These are phyloP conservation scores for Chlorella sp. DNA, from an alignment of 139 green algal genomes.

Conservation along the genomic window DNA sequence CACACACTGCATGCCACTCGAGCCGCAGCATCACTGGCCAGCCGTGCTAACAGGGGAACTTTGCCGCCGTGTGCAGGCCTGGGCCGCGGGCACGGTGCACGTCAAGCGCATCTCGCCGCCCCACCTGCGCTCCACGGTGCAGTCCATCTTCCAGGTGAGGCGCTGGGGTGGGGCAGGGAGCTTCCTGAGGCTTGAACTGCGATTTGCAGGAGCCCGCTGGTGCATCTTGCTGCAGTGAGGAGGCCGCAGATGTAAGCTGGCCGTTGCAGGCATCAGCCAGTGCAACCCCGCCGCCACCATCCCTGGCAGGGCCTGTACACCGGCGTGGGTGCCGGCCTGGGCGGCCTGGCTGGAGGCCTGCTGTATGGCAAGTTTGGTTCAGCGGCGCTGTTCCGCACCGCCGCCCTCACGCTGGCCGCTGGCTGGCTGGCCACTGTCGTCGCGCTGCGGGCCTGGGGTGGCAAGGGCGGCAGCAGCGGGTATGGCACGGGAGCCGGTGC, in stretches of 20 bases:
- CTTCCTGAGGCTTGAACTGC: too few relatives aligned
- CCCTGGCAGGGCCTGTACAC: neutral
- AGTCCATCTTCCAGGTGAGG: conserved; percentile 16
- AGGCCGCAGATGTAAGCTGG: too few relatives aligned
- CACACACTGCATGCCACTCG: too few relatives aligned
- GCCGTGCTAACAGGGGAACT: too few relatives aligned
- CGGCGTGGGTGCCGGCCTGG: conserved; percentile 11
- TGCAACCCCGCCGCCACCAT: too few relatives aligned
- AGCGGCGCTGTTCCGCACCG: conserved; percentile 9
- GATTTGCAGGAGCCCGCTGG: too few relatives aligned
- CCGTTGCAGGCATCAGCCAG: too few relatives aligned
- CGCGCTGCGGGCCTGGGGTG: neutral
- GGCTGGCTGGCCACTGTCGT: neutral
- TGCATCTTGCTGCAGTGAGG: too few relatives aligned
- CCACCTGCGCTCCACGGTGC: conserved; percentile 32
- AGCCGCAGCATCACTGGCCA: too few relatives aligned
- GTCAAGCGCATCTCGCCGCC: conserved; percentile 35
- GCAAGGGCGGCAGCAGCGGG: neutral
- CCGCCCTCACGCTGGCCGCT: neutral
- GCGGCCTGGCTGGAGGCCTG: conserved; percentile 37
- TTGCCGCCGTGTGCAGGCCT: too few relatives aligned
- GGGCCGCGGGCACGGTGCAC: conserved; percentile 39
- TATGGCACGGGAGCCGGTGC: neutral
- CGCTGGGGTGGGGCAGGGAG: too few relatives aligned
- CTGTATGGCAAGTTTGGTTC: conserved; percentile 33